Conservation (phyloP, 2,329 filamentous ascomycete species). For the Fusarium concolor region DNA sequence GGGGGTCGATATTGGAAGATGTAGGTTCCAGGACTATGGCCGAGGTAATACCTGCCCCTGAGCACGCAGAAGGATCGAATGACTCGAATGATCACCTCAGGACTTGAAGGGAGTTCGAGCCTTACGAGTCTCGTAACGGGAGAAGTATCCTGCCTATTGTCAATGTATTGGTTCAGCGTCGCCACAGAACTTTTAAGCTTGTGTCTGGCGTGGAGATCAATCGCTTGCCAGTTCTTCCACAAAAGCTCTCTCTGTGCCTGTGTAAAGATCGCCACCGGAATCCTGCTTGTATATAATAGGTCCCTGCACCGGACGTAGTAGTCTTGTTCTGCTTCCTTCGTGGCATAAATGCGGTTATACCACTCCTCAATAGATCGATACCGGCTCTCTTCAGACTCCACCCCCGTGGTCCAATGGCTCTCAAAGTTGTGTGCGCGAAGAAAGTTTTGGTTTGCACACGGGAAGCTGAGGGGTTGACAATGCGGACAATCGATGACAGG, state of each 20-base stretch:
- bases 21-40: slow-evolving; percentile 43
- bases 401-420: neutral
- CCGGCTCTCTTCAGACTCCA: neutral
- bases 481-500: neutral
- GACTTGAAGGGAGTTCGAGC: neutral
- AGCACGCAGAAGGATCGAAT: neutral
- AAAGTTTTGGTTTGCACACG: too few species aligned
- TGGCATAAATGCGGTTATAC: neutral
- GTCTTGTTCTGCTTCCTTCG: too few species aligned
- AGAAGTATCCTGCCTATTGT: neutral
- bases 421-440: neutral
- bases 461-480: neutral
- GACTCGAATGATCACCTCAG: neutral
- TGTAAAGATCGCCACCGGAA: too few species aligned
- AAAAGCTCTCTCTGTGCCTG: neutral
- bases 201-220: too few species aligned
- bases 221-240: too few species aligned
- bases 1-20: slow-evolving; percentile 42
- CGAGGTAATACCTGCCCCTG: slow-evolving; percentile 34
- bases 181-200: too few species aligned
- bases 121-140: neutral
- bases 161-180: neutral
- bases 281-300: neutral
- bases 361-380: neutral
- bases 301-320: neutral